Base-by-base conservation (phyloP, 257 asterid species). In the Nicotiana obtusifolia region DNA sequence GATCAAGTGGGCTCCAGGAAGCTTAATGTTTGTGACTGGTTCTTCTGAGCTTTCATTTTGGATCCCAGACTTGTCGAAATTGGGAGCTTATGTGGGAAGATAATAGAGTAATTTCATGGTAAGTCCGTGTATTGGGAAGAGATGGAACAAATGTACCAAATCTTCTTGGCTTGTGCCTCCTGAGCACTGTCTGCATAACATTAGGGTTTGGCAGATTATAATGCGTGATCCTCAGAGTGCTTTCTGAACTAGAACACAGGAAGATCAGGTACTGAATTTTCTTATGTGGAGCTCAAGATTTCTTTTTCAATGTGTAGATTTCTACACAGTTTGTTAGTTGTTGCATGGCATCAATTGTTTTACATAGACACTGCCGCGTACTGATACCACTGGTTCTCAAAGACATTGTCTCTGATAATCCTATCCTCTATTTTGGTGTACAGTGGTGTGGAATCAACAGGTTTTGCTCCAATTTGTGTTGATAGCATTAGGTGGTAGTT, bases 31-130 rank as follows among this genome's bases (percentile, higher is more conserved):
- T 84, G 98, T 87, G 35, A 96, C 99, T 35, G 98, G 98, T 78
- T 94, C 99, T 80, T 91, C 97, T 20, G 99, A 96, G 89, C 82
- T 94, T 77, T 94, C 99, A 47, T 96, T 96, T 89, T 94, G 98
- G 98, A 86, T 94, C 78, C 98, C 99, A 5, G 98, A 96, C 91
- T 90, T 96, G 9, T 96, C 99, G 20, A 96, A 93, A 83, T 86
- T 94, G 83, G 94, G 97, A n/a, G 92, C 98, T 81, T 92, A 93
- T 87, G 97, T 89, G 81, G 99, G 99, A 87, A 89, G 95, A 84
- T 91, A 90, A 84, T 91, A 94, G 89, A n/a, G 71, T 60, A 37
- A 59, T 78, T 19, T 37, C 75, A 61, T 4, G 24, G 37, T 20
- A 59, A 22, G 44, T 75, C 41, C 62, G 16, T 49, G 62, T 75